Evolutionary conservation across 371 early-diverging fungal species (phyloP).

Genomic region (Paraphysoderma sedebokerense): DNA sequence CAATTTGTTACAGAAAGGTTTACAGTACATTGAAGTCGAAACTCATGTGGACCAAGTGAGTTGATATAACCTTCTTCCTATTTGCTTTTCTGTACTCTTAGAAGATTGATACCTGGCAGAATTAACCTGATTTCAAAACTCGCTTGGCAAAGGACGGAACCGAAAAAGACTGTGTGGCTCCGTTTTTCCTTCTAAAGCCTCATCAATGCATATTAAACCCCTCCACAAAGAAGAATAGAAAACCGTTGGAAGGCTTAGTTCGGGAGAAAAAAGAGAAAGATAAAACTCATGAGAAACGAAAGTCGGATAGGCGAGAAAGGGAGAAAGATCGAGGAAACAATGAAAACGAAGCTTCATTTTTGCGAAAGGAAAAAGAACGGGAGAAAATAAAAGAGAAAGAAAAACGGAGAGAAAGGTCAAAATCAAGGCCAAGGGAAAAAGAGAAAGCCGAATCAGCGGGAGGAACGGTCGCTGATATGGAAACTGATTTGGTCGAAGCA

Average conservation of each 20-base stretch:
- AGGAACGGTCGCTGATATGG: background rate
- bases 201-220: slow-evolving; percentile 26
- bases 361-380: background rate
- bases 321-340: background rate
- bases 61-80: background rate
- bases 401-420: slow-evolving; percentile 1
- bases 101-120: background rate
- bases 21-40: slow-evolving; percentile 81
- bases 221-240: background rate
- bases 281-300: too few species aligned
- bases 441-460: background rate
- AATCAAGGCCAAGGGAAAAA: background rate
- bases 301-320: too few species aligned
- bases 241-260: too few species aligned
- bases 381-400: slow-evolving; percentile 9
- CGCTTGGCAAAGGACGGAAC: slow-evolving; percentile 42
- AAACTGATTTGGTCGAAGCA: background rate
- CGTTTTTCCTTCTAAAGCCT: slow-evolving; percentile 49
- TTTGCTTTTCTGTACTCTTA: background rate
- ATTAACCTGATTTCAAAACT: background rate
- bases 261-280: too few species aligned
- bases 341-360: background rate
- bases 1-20: slow-evolving; percentile 74
- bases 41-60: slow-evolving; percentile 55
- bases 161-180: slow-evolving; percentile 49